Evolutionary conservation across 768 basidiomycete genomes (phyloP).

Genomic region (Panellus pusillus): DNA sequence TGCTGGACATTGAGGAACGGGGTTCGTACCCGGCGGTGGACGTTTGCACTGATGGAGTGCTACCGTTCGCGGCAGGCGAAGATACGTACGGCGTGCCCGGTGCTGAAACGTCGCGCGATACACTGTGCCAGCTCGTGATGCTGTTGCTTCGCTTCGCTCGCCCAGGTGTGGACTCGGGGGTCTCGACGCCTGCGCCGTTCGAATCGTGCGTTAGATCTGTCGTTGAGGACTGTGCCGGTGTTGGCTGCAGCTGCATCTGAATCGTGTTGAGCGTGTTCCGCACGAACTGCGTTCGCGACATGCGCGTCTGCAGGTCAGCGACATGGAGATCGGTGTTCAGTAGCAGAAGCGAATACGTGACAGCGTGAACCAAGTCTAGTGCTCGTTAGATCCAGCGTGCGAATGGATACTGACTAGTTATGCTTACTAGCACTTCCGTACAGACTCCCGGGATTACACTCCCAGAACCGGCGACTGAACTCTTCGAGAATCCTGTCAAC

Average conservation of each 20-base stretch:
- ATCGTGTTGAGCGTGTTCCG: constrained; percentile 89
- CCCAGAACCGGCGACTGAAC: constrained; percentile 89
- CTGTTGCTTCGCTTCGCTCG: constrained; percentile 78
- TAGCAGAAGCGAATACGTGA: constrained; percentile 88
- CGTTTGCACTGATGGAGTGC: constrained; percentile 63
- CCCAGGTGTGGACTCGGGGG: constrained; percentile 27
- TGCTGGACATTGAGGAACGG: constrained; percentile 27
- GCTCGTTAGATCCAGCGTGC: background rate
- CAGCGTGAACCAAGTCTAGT: constrained; percentile 90
- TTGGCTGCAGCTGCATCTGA: constrained; percentile 70
- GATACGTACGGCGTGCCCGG: constrained; percentile 27
- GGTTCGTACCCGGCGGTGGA: constrained; percentile 42
- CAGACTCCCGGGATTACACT: constrained; percentile 80
- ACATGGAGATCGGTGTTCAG: constrained; percentile 98
- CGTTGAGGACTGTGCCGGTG: constrained; percentile 47
- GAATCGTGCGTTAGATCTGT: constrained; percentile 71
- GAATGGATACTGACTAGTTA: background rate
- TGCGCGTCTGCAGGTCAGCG: constrained; percentile 82
- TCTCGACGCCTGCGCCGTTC: constrained; percentile 58
- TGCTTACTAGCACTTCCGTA: constrained; percentile 83
- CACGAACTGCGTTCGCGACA: constrained; percentile 92
- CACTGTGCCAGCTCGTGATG: constrained; percentile 81
- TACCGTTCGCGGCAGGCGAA: constrained; percentile 49
- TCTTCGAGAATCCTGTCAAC: constrained; percentile 94
- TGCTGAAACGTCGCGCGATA: constrained; percentile 58